Evolutionary conservation across 2,329 filamentous ascomycete genomes (phyloP).

Genomic region (Monosporascus cannonballus): DNA sequence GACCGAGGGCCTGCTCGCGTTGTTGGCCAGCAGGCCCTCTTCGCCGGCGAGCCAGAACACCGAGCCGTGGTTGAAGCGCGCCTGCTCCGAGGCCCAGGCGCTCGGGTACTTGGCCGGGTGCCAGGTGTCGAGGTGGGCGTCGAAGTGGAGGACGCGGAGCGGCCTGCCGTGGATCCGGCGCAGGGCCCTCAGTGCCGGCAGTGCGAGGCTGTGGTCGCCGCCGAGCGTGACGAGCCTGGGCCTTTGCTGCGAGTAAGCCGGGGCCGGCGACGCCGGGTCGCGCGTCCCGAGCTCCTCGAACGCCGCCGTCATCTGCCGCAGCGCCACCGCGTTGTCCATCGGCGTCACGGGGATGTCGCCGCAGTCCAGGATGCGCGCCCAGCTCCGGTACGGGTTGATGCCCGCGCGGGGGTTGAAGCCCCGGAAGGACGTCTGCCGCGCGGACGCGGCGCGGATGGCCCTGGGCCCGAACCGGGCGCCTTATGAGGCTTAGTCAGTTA

Average conservation of each 20-base stretch:
- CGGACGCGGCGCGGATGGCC: conserved; percentile 77
- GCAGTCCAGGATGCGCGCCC: conserved; percentile 78
- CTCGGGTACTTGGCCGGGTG: conserved; percentile 74
- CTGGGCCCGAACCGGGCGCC: conserved; percentile 79
- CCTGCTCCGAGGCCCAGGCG: conserved; percentile 64
- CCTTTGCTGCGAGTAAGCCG: conserved; percentile 23
- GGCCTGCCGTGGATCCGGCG: conserved; percentile 55
- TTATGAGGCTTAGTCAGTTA: conserved; percentile 11
- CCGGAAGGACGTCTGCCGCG: conserved; percentile 72
- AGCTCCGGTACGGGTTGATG: conserved; percentile 77
- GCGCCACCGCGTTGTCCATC: conserved; percentile 76
- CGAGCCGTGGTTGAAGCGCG: conserved; percentile 78
- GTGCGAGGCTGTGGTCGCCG: conserved; percentile 65
- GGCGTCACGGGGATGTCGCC: conserved; percentile 85
- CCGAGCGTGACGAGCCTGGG: conserved; percentile 57
- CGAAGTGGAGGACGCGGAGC: conserved; percentile 69
- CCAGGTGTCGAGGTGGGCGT: conserved; percentile 80
- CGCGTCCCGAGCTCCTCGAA: conserved; percentile 60
- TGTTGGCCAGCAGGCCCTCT: conserved; percentile 72
- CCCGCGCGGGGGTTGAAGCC: conserved; percentile 77
- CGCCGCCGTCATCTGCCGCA: conserved; percentile 78
- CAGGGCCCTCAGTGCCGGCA: conserved; percentile 63
- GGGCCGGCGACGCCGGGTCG: conserved; percentile 33
- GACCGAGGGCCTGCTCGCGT: conserved; percentile 64
- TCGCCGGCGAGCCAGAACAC: conserved; percentile 88